Conservation (phyloP, 305 asterid species). For the Nicotiana rustica region DNA sequence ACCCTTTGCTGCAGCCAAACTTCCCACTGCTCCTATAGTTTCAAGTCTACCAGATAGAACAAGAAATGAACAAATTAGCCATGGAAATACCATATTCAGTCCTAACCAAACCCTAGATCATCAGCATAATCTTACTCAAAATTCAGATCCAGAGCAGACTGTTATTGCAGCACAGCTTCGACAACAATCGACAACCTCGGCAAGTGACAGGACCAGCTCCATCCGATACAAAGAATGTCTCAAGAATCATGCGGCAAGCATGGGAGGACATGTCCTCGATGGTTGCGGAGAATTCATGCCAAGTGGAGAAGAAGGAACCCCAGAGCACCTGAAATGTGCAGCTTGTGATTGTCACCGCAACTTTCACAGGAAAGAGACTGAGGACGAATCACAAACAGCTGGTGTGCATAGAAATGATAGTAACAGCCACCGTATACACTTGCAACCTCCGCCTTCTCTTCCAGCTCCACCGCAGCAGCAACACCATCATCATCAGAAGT, state of each 20-base stretch:
- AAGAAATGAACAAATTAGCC: slow-evolving; percentile 42
- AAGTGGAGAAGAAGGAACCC: slow-evolving; percentile 68
- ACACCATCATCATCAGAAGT: slow-evolving; percentile 31
- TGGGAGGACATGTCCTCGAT: slow-evolving; percentile 69
- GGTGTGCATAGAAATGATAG: slow-evolving; percentile 26
- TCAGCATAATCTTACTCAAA: slow-evolving; percentile 29
- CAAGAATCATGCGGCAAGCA: slow-evolving; percentile 80
- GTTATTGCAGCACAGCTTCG: neutral
- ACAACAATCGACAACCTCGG: slow-evolving; percentile 27
- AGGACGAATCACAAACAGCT: slow-evolving; percentile 46
- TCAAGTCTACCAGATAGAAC: slow-evolving; percentile 51
- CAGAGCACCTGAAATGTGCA: slow-evolving; percentile 65
- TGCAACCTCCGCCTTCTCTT: slow-evolving; percentile 31
- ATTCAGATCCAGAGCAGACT: slow-evolving; percentile 77
- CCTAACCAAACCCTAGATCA: slow-evolving; percentile 73
- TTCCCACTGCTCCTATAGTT: slow-evolving; percentile 54
- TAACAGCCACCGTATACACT: slow-evolving; percentile 37
- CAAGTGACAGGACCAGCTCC: neutral
- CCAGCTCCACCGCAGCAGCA: slow-evolving; percentile 33
- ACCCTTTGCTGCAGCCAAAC: slow-evolving; percentile 37
- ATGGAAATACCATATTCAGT: slow-evolving; percentile 57
- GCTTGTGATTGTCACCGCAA: slow-evolving; percentile 91
- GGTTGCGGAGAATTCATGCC: slow-evolving; percentile 98
- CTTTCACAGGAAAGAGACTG: slow-evolving; percentile 68
- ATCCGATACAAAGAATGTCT: slow-evolving; percentile 71